Evolutionary conservation across 768 basidiomycete genomes (phyloP), one percentile per base, ranked within the genome.

Genomic region (Calocybe cyanea): DNA sequence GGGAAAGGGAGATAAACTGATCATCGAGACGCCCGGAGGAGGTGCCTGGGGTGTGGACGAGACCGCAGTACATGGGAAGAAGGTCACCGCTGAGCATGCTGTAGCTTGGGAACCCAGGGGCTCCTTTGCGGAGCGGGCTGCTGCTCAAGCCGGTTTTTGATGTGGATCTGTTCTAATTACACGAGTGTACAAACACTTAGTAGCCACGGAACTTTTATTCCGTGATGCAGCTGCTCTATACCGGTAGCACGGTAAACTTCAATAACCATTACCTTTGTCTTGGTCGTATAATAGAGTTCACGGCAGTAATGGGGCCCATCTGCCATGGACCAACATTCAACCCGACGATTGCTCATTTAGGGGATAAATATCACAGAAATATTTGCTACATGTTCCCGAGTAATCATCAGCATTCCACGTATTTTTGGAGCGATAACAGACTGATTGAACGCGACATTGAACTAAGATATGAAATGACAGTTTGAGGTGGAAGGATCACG

Each of bases 21-120:
- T 85, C 47, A 81, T 95, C 39, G 83, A 92, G 67, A 94, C 93
- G 0, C 93, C 93, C 0, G 93, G 93, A 0, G 93, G 85, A 7
- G 93, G 93, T 6, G 93, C 82, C 2, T 95, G 87, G 87, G 92
- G 92, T 1, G 59, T 51, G 13, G 53, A 57, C 8, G 69, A 69
- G 44, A 64, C 58, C 25, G 57, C 36, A 52, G 39, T 36, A 7
- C 36, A 50, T 25, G 47, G 38, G 46, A 57, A 49, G 56, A 67
- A 66, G 52, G 52, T 45, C 25, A 38, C 41, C n/a, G 48, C 49
- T 35, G 52, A 48, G 18, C 70, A 79, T 60, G 57, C 63, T 35
- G 64, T 58, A 21, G 68, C 62, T 21, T 87, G 85, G 85, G 82
- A 83, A 55, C 80, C 83, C n/a, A 66, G 85, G 45, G 85, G 85